phyloP scores from a whole-genome alignment of 805 yeast genomes.

The Cyberlindnera subsufficiens region DNA sequence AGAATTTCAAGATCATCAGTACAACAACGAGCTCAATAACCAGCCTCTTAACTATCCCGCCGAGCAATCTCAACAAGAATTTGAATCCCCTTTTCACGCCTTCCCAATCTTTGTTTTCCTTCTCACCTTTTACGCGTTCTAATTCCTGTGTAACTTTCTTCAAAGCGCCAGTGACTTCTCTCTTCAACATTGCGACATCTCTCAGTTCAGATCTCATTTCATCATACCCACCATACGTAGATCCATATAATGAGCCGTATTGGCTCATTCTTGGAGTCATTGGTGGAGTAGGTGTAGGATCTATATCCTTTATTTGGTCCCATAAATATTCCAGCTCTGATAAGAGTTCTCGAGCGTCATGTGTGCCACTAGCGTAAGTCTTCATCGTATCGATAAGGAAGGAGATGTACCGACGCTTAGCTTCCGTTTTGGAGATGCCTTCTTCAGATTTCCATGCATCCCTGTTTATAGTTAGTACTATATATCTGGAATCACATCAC shows the following conservation, averaged over 20 bases:
- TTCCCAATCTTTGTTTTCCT: slow-evolving; percentile 11
- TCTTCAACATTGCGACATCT: slow-evolving; percentile 20
- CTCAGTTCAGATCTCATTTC: slow-evolving; percentile 4
- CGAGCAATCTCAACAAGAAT: slow-evolving; percentile 4
- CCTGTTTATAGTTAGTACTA: slow-evolving; percentile 29
- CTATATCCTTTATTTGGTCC: slow-evolving; percentile 59
- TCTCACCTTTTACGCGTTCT: slow-evolving; percentile 6
- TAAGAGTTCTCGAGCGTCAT: slow-evolving; percentile 59
- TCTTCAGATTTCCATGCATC: slow-evolving; percentile 80
- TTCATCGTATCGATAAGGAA: slow-evolving; percentile 69
- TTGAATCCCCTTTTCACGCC: slow-evolving; percentile 4
- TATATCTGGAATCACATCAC: not conserved
- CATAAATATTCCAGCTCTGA: slow-evolving; percentile 66
- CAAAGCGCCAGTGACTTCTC: slow-evolving; percentile 21
- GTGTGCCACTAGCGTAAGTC: slow-evolving; percentile 59
- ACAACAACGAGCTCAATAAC: slow-evolving; percentile 15
- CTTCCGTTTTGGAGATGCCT: slow-evolving; percentile 63
- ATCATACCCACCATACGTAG: slow-evolving; percentile 9
- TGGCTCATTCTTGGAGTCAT: slow-evolving; percentile 12
- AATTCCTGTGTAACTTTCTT: slow-evolving; percentile 22
- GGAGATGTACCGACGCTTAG: slow-evolving; percentile 65
- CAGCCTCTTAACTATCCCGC: slow-evolving; percentile 12
- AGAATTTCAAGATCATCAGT: slow-evolving; percentile 15
- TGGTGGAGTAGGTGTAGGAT: slow-evolving; percentile 18
- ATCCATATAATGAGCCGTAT: slow-evolving; percentile 8